Percentiles rank a stretch among this genome's conserved stretches.
Conservation (phyloP, 495 filamentous ascomycete species). For the Penicillium cosmopolitanum region DNA sequence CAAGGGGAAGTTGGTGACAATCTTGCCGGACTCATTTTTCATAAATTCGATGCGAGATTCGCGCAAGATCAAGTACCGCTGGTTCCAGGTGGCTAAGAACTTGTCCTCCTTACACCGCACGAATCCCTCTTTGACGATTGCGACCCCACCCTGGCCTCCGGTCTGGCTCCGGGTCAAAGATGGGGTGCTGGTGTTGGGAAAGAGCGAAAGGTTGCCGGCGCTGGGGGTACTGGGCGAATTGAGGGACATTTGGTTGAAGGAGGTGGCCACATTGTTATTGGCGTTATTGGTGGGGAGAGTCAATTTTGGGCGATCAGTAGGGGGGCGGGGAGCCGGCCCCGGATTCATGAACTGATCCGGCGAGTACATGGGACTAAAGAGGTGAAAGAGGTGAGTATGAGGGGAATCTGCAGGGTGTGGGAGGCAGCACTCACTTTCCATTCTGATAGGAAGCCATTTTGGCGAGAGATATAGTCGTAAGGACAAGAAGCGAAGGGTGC, state of each 20-base stretch:
- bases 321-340: constrained; percentile 89
- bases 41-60: constrained; percentile 89
- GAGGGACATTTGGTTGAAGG: constrained; percentile 73
- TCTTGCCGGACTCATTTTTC: constrained; percentile 84
- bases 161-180: constrained; percentile 66
- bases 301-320: constrained; percentile 79
- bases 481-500: constrained; percentile 23
- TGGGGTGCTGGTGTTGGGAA: constrained; percentile 64
- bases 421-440: constrained; percentile 40
- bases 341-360: constrained; percentile 92
- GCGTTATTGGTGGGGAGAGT: constrained; percentile 63
- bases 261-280: constrained; percentile 67
- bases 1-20: constrained; percentile 76
- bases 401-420: neutral
- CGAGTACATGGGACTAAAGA: constrained; percentile 58
- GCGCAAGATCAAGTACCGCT: constrained; percentile 83
- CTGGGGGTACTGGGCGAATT: constrained; percentile 66
- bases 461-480: constrained; percentile 14
- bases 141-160: constrained; percentile 64
- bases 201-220: constrained; percentile 55
- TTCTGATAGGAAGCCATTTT: constrained; percentile 34
- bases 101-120: constrained; percentile 87
- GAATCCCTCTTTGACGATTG: constrained; percentile 85
- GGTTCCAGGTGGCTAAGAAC: constrained; percentile 86
- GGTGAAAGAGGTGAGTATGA: neutral